Evolutionary conservation across 2,329 filamentous ascomycete genomes (phyloP), one percentile per base, ranked within the genome.

Genomic region (Paraconiothyrium sp.): DNA sequence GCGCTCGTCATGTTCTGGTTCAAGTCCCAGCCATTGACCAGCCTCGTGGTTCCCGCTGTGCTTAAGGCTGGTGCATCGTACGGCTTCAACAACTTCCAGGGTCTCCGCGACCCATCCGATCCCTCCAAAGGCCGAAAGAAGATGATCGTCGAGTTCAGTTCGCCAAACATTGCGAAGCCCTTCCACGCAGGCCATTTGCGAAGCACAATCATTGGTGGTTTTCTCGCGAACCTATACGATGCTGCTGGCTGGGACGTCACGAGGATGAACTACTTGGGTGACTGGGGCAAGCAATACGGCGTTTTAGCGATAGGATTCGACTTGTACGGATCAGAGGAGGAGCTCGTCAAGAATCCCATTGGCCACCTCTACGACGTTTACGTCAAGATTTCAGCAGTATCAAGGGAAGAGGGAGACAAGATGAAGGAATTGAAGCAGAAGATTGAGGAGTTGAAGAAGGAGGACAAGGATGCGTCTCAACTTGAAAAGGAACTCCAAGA

Each of bases 161-260:
- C 90, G 8, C 92, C 92, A 54, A 95, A 95, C 76, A 93, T 95
- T 62, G 92, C 92, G 49, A 94, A 94, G 80, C 92, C 90, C 24
- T 93, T 93, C 79, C 89, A 92, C 72, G 89, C 89, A 24, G 89
- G 89, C 6, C 90, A 94, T 80, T 81, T 93, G 68, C 85, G 90
- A 70, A 92, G 89, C 72, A 93, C 91, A 54, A 92, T 93, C 66
- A 90, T 93, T 59, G 90, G 91, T 47, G 89, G 89, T 34, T 92
- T 91, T 76, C 79, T 93, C 22, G 83, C 88, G 24, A 92, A 92
- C 70, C 75, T 92, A 2, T 91, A 92, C 73, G 83, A 89, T 69
- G 83, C 79, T 20, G 86, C 88, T 54, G 91, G 90, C 22, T 93
- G 89, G 88, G 86, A 92, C 39, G 89, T 92, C 0, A 78, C 88